Evolutionary conservation across 345 rosid species (phyloP), one percentile per base, ranked within the genome.

Genomic region (Alliaria petiolata): DNA sequence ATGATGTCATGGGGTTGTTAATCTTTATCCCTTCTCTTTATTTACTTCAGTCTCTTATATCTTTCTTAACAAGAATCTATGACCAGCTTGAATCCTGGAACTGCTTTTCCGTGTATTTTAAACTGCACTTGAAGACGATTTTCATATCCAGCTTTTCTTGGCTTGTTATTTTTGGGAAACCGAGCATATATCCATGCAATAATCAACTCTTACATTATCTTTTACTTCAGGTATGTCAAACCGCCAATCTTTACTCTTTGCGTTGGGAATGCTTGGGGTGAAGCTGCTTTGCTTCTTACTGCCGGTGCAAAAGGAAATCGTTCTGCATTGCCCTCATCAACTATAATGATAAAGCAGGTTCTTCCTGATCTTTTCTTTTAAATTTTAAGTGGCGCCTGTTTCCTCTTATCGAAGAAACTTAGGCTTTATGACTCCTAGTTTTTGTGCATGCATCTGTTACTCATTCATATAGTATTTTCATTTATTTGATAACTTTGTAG

Each of bases 261-360:
- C 71, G 91, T 91, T 30, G 97, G 99, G 57, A 91, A 89, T 83
- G 99, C 99, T 65, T 91, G 97, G 99, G 99, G 97, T 58, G 99
- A 95, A 85, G 99, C 97, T 47, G 93, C 97, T 42, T 80, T 95
- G 67, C 93, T 91, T 49, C 56, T 78, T 56, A 73, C 81, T 68
- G 81, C 81, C 11, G 81, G 81, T 34, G 81, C 81, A 15, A 78
- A 72, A 72, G 81, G 81, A 62, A 78, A 78, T 19, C 81, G 81
- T 47, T 78, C 78, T 67, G 81, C 81, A 6, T 73, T 78, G 54
- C 81, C 81, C 47, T 78, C 81, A 14, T 78, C 81, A 49, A 78
- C 78, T 62, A 78, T 78, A 39, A 78, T 78, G 81, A 78, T 78
- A 67, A 78, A 72, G 72, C 81, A 78, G 81, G 81, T 78, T 60